These are phyloP conservation scores for Sclerotinia spermophila DNA, from an alignment of 2,329 filamentous ascomycete species.

Conservation along the genomic window DNA sequence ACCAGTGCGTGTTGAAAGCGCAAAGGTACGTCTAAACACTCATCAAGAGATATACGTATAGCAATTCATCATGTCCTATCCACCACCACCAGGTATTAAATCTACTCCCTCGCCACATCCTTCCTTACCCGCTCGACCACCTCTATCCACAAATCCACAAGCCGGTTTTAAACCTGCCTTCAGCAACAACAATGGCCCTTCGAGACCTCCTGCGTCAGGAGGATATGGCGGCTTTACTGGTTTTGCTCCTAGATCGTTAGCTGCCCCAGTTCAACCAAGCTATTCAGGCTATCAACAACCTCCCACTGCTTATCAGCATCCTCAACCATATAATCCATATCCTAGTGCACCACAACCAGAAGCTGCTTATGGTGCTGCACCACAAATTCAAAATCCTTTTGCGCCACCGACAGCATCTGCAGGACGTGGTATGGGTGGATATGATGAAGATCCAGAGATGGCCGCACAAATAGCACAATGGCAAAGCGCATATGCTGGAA, in stretches of 20 bases:
- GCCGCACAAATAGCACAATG: slow-evolving; percentile 92
- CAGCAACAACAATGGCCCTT: slow-evolving; percentile 26
- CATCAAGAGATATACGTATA: slow-evolving; percentile 33
- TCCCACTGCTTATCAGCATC: slow-evolving; percentile 27
- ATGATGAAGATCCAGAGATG: slow-evolving; percentile 69
- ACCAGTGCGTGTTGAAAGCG: slow-evolving; percentile 30
- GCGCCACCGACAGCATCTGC: slow-evolving; percentile 54
- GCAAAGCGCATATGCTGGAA: slow-evolving; percentile 81
- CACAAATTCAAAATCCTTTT: slow-evolving; percentile 80
- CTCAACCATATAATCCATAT: slow-evolving; percentile 28
- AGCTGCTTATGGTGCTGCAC: slow-evolving; percentile 49
- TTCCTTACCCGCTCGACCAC: slow-evolving; percentile 75
- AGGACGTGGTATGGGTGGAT: slow-evolving; percentile 38
- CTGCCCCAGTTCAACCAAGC: slow-evolving; percentile 36
- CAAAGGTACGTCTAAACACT: slow-evolving; percentile 40
- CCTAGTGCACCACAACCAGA: slow-evolving; percentile 27
- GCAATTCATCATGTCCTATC: slow-evolving; percentile 76
- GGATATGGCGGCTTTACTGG: slow-evolving; percentile 45
- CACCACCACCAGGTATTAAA: slow-evolving; percentile 74
- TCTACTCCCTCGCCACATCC: slow-evolving; percentile 46
- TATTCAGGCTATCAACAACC: slow-evolving; percentile 34
- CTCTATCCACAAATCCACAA: slow-evolving; percentile 46
- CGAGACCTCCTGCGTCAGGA: slow-evolving; percentile 23
- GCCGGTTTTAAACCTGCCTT: slow-evolving; percentile 30
- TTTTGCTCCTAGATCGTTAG: slow-evolving; percentile 59